Base-by-base conservation (phyloP, 768 basidiomycete genomes). In the Kwoniella pini region DNA sequence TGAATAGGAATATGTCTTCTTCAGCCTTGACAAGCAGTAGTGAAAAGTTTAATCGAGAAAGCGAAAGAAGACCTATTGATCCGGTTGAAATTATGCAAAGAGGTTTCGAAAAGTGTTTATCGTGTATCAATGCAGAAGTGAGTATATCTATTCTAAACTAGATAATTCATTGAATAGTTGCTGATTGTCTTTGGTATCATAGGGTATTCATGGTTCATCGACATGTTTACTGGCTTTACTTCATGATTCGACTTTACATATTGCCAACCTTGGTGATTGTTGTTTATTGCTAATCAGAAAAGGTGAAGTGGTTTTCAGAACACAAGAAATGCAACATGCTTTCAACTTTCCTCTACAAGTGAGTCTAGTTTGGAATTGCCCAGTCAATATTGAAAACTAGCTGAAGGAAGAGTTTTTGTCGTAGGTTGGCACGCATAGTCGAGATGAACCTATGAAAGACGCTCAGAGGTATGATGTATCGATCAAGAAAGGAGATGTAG, bases 251-350 rank as follows among this genome's bases (percentile, higher is more conserved):
- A 61, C 74, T 12, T 63, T 75, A 17, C 64, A 62, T 12, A 66
- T 79, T 10, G 78, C 76, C 42, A 79, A 77, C 54, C 58, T 79
- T 2, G 78, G 78, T 15, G 76, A 75, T 54, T 77, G 91, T 74
- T 88, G 88, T 84, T 87, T 87, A 22, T 88, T 90, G 83, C 82
- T 96, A 21, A 85, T 97, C 19, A 85, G 93, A 2, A 68, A 77
- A 11, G 87, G 84, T 5, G 82, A 85, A 54, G 86, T 96, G 43
- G 84, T 86, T 1, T 96, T 91, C 87, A 83, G 92, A 30, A 89
- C 87, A 49, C 85, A 89, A 42, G 94, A 96, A 78, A 94, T 95
- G 90, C 93, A 92, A 85, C 92, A 91, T 84, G 84, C 82, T 13
- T 84, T 88, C 28, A 77, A 78, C 58, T 75, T 71, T 55, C 77